Evolutionary conservation across 306 rosid species (phyloP).

Genomic region (Delonix regia): DNA sequence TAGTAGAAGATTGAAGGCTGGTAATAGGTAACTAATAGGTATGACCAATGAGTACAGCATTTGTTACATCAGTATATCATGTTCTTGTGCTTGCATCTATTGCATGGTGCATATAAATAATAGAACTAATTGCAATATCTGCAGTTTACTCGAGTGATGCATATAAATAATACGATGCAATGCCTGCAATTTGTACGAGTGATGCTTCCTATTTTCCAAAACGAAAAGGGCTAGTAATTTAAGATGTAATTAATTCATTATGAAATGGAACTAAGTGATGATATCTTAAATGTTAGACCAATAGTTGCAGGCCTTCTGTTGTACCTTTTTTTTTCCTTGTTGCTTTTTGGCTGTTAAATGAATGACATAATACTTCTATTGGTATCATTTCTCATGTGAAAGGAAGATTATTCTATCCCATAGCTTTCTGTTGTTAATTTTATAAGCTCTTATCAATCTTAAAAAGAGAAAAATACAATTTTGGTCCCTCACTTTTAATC

Average conservation of each 20-base stretch:
- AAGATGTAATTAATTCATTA: background rate
- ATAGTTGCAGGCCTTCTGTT: background rate
- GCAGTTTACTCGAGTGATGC: too few relatives aligned
- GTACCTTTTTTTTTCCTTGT: too few relatives aligned
- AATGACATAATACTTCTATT: background rate
- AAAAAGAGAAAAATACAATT: too few relatives aligned
- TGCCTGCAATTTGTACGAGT: background rate
- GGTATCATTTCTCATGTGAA: background rate
- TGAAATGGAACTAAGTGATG: too few relatives aligned
- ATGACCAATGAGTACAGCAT: background rate
- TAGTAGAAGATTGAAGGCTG: background rate
- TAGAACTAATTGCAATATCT: too few relatives aligned
- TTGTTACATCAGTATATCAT: background rate
- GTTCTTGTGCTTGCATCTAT: background rate
- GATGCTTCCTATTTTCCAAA: background rate
- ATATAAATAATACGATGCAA: too few relatives aligned
- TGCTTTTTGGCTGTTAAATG: background rate
- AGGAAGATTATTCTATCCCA: background rate
- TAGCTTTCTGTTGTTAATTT: background rate
- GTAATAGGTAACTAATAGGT: background rate
- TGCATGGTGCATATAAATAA: background rate
- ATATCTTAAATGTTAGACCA: background rate
- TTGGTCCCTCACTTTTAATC: too few relatives aligned
- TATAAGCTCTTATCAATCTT: background rate
- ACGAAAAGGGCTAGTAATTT: background rate